Conservation (phyloP, 306 rosid species). For the Cucurbita ficifolia region DNA sequence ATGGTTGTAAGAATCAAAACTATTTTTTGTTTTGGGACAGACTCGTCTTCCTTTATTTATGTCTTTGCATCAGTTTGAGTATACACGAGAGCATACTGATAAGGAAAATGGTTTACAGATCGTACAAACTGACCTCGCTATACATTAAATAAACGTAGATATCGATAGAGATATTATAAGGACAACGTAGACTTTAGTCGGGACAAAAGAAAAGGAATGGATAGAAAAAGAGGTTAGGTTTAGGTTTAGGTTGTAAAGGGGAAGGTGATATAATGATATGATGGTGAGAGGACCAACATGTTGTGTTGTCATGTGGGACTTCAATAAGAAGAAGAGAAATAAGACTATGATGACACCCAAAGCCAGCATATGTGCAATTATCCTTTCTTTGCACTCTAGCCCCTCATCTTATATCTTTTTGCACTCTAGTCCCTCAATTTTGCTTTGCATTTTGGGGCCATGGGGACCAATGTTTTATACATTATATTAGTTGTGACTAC, state of each 20-base stretch:
- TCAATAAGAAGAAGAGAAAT: neutral
- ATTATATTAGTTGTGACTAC: neutral
- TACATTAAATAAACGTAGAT: neutral
- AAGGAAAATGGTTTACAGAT: neutral
- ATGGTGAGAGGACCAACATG: slow-evolving; percentile 4
- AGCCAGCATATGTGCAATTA: neutral
- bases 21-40: no score
- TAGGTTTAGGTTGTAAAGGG: slow-evolving; percentile 1
- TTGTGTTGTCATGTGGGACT: slow-evolving; percentile 2
- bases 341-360: slow-evolving; percentile 2
- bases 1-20: no score
- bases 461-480: neutral
- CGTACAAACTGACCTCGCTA: neutral
- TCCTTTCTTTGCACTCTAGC: neutral
- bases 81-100: neutral
- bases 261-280: neutral
- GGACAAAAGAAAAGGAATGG: neutral
- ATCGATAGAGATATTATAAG: neutral
- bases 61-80: neutral
- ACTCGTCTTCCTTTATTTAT: no score
- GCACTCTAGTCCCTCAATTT: neutral
- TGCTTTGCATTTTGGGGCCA: neutral
- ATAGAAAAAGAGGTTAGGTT: neutral
- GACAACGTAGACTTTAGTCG: no score
- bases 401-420: neutral